These are phyloP conservation scores for Picea sitchensis DNA, from an alignment of 75 land plant genomes.

Conservation along the genomic window DNA sequence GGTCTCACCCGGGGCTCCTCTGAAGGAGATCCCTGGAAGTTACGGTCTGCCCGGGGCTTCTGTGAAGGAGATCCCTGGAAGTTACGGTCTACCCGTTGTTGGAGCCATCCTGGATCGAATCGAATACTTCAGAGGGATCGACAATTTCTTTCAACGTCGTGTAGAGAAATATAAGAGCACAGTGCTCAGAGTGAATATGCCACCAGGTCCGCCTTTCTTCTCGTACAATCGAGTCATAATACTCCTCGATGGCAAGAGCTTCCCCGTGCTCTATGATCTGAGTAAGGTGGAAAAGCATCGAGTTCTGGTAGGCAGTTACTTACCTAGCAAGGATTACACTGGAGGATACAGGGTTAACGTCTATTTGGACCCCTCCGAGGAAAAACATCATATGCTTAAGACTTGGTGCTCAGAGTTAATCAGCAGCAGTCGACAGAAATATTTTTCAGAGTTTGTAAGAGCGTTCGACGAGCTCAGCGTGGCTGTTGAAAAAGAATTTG, in stretches of 20 bases:
- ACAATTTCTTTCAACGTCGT: no score
- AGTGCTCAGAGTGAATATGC: no score
- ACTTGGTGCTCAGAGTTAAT: constrained; percentile 45
- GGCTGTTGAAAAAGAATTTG: constrained; percentile 32
- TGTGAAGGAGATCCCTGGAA: no score
- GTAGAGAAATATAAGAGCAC: no score
- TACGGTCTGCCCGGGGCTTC: constrained; percentile 33
- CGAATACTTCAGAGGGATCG: no score
- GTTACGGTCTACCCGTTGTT: no score
- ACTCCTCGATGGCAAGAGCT: no score
- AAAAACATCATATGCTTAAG: constrained; percentile 65
- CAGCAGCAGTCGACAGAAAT: constrained; percentile 19
- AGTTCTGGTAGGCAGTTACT: constrained; percentile 71
- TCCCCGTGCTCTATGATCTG: no score
- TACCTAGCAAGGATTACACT: constrained; percentile 58
- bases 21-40: constrained; percentile 36
- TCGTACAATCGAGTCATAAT: no score
- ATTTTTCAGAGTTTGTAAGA: constrained; percentile 60
- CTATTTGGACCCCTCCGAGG: constrained; percentile 80
- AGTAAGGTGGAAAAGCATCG: constrained; percentile 72
- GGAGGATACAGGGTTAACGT: constrained; percentile 69
- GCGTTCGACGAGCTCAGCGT: constrained; percentile 34
- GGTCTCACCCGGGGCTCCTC: not conserved
- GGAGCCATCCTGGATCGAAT: no score
- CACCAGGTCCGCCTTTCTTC: no score